phyloP scores from a whole-genome alignment of 345 rosid genomes.

The Conringia planisiliqua region DNA sequence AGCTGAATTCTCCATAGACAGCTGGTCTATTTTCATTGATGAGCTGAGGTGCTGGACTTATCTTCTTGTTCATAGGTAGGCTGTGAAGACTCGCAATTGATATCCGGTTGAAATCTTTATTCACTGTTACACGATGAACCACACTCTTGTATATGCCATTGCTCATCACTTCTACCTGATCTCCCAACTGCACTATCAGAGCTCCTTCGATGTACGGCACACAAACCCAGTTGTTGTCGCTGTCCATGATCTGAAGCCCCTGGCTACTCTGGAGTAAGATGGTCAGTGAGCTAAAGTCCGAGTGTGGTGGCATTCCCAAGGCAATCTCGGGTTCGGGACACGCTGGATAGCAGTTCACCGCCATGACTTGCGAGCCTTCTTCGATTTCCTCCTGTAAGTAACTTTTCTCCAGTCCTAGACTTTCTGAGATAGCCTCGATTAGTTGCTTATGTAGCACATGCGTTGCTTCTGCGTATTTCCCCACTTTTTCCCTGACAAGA shows the following conservation, averaged over 20 bases:
- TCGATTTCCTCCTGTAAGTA: slow-evolving; percentile 40
- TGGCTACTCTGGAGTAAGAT: slow-evolving; percentile 47
- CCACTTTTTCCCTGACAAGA: slow-evolving; percentile 43
- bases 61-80: slow-evolving; percentile 42
- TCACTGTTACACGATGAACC: slow-evolving; percentile 46
- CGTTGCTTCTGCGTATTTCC: slow-evolving; percentile 43
- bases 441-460: slow-evolving; percentile 43
- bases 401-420: slow-evolving; percentile 39
- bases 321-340: slow-evolving; percentile 54
- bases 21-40: slow-evolving; percentile 36
- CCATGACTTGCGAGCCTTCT: slow-evolving; percentile 47
- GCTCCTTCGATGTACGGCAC: slow-evolving; percentile 46
- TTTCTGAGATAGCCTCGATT: slow-evolving; percentile 40
- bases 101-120: slow-evolving; percentile 33
- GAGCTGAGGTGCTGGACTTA: slow-evolving; percentile 44
- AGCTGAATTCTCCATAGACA: slow-evolving; percentile 45
- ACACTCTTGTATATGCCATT: slow-evolving; percentile 50
- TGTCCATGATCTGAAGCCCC: slow-evolving; percentile 47
- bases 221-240: slow-evolving; percentile 39
- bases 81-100: slow-evolving; percentile 60
- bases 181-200: slow-evolving; percentile 47
- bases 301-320: slow-evolving; percentile 56
- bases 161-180: slow-evolving; percentile 59
- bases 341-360: slow-evolving; percentile 52
- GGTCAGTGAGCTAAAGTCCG: slow-evolving; percentile 50